These are phyloP conservation scores for Komagataella kurtzmanii DNA, from an alignment of 805 yeast species.

Conservation along the genomic window DNA sequence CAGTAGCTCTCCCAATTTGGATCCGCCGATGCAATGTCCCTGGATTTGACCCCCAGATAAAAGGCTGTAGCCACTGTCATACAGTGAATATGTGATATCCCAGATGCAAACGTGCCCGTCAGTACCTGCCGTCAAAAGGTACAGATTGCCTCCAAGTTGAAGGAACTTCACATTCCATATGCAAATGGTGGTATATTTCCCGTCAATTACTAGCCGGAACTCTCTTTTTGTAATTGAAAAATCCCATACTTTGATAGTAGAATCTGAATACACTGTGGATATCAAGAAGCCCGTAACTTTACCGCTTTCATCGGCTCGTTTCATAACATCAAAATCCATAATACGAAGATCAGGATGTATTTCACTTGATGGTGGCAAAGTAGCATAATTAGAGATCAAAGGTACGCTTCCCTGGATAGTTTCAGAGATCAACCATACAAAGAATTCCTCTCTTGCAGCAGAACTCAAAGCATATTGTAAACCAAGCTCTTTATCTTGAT, in stretches of 20 bases:
- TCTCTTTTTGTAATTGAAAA: slow-evolving; percentile 22
- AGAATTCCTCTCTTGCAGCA: slow-evolving; percentile 83
- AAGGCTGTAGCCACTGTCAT: background rate
- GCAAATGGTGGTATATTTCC: slow-evolving; percentile 63
- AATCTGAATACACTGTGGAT: slow-evolving; percentile 75
- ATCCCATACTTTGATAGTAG: slow-evolving; percentile 55
- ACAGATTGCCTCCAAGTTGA: slow-evolving; percentile 11
- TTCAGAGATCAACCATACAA: slow-evolving; percentile 54
- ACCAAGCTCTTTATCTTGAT: slow-evolving; percentile 14
- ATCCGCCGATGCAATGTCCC: background rate
- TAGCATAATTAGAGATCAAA: slow-evolving; percentile 32
- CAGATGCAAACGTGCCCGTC: slow-evolving; percentile 70
- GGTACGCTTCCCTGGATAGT: slow-evolving; percentile 20
- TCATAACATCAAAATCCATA: slow-evolving; percentile 56
- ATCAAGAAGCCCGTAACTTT: slow-evolving; percentile 39
- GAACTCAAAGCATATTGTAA: slow-evolving; percentile 30
- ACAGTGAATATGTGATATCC: slow-evolving; percentile 24
- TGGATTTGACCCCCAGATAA: background rate
- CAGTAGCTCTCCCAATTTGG: slow-evolving; percentile 15
- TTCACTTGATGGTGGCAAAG: slow-evolving; percentile 37
- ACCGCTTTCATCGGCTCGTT: slow-evolving; percentile 11
- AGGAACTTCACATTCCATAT: slow-evolving; percentile 47
- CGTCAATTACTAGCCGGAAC: slow-evolving; percentile 32
- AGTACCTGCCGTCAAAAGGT: slow-evolving; percentile 54
- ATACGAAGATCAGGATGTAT: slow-evolving; percentile 74